Conservation (phyloP, 805 yeast genomes). For the Saccharomycopsis lassenensis region DNA sequence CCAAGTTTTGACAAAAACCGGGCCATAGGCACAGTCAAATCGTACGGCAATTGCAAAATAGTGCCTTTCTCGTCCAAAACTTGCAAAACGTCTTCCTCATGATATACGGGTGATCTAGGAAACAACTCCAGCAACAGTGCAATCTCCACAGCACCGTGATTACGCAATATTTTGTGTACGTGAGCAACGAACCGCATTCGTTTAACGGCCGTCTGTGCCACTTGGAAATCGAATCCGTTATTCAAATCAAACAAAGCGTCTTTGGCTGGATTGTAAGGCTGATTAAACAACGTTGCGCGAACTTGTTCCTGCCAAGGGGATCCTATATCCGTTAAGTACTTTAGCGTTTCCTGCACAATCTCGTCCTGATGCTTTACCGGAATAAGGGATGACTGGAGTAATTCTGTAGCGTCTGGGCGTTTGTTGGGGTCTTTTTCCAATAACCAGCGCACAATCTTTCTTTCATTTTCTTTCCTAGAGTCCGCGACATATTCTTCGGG, state of each 20-base stretch:
- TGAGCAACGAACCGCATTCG: conserved; percentile 53
- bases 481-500: conserved; percentile 55
- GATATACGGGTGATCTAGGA: conserved; percentile 70
- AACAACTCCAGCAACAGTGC: conserved; percentile 55
- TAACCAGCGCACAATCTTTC: conserved; percentile 52
- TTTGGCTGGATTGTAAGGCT: conserved; percentile 74
- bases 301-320: conserved; percentile 95
- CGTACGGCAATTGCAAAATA: conserved; percentile 82
- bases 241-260: conserved; percentile 66
- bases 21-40: conserved; percentile 83
- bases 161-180: conserved; percentile 51
- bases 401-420: conserved; percentile 70
- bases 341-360: conserved; percentile 76
- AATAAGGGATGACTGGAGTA: conserved; percentile 70
- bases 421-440: conserved; percentile 68
- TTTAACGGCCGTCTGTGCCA: conserved; percentile 34
- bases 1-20: conserved; percentile 70
- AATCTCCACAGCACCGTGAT: conserved; percentile 83
- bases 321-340: conserved; percentile 76
- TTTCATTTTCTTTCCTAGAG: conserved; percentile 46
- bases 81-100: conserved; percentile 59
- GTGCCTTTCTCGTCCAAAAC: conserved; percentile 79
- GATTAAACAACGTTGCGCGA: conserved; percentile 72
- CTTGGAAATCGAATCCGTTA: conserved; percentile 5
- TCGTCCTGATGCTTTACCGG: conserved; percentile 89